Evolutionary conservation across 257 asterid genomes (phyloP), one percentile per base, ranked within the genome.

Genomic region (Vinca minor): DNA sequence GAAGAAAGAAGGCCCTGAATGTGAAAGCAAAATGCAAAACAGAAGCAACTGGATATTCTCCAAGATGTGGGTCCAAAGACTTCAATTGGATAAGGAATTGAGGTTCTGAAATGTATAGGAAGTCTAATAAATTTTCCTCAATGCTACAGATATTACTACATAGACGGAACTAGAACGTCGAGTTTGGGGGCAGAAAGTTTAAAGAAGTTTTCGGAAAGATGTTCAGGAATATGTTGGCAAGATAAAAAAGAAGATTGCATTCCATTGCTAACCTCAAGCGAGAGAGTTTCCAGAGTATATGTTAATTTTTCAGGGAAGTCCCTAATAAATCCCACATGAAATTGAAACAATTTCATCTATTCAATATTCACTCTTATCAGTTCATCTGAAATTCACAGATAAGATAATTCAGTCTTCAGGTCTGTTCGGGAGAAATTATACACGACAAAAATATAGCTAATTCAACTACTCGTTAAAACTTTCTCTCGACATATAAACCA

Each of bases 321-420:
- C 76, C 32, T 74, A 74, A 74, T 53, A 34, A 34, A 26, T 77
- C 79, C 53, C 63, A 11, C 39, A 74, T 72, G 75, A 66, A 69
- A 68, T 60, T 59, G 67, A 78, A 78, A 42, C 78, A 78, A 35
- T 56, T 63, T 48, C 62, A 29, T 73, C 82, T 71, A 62, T 67
- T 71, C 26, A 78, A 70, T 20, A 8, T 36, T 8, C 65, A 14
- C 57, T 23, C 49, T n/a, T 62, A 46, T 54, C 47, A 48, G 54
- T n/a, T 39, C 1, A 3, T 8, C 14, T 39, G 12, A 10, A n/a
- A 20, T 7, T 20, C 54, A 48, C 14, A 48, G 29, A 25, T 48
- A 1, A 20, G 25, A 1, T 28, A 53, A 53, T 53, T 21, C 8
- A 53, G 36, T 53, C n/a, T 12, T n/a, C 59, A 53, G 28, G 10